Evolutionary conservation across 352 stramenopile genomes (phyloP), one percentile per base, ranked within the genome.

Genomic region (Pythium sp.): DNA sequence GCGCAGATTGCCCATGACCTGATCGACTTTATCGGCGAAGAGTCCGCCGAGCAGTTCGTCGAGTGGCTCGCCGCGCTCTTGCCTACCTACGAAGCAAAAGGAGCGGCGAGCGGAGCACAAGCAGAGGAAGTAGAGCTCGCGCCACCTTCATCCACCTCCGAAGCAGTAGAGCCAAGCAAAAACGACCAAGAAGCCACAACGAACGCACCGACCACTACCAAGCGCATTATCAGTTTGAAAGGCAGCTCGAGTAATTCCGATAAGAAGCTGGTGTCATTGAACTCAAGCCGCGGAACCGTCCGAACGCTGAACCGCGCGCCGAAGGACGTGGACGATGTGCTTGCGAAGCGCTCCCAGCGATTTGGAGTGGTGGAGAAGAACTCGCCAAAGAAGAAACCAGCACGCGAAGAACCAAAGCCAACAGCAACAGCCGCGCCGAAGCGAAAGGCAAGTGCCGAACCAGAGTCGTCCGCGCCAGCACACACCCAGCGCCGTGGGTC

Each of bases 1-100:
- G 78, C 75, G 66, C 85, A 93, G 75, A 93, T 95, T 72, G 78
- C 81, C 14, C 73, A 87, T 70, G 87, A 93, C 72, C 81, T 95
- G 47, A 77, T 92, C 56, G 85, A 95, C 65, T 95, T 95, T 41
- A 92, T 95, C 66, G 87, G 87, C 26, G 85, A 91, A 30, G 87
- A 95, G 58, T 81, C 84, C 6, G 82, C 87, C 26, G 75, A 91
- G 62, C 76, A 87, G 61, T 92, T 93, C 30, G 87, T 87, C 69
- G 68, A 69, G 36, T 95, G 87, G 85, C 78, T 95, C 57, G 83
- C 81, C 64, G 62, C 74, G 18, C 63, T 86, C 60, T 73, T 94
- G 41, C 76, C 76, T 5, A 75, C 72, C 34, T 83, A 89, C 53
- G 84, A 91, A 66, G 58, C 65, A 1, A 66, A 80, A 67, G 22